Evolutionary conservation across 768 basidiomycete species (phyloP).

Genomic region (Xerocomellus intermedius): DNA sequence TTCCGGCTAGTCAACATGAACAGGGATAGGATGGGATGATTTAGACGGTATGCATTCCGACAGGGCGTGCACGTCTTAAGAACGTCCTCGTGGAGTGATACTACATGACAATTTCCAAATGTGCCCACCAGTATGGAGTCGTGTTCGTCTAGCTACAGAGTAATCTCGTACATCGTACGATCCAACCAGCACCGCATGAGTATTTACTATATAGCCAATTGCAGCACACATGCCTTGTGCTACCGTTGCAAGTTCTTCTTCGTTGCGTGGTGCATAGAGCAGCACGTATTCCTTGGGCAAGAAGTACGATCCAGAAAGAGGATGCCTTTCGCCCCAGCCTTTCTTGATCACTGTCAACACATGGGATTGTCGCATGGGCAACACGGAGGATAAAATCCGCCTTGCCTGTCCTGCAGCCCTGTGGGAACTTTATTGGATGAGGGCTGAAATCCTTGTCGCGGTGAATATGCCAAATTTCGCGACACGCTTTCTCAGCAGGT

Average conservation of each 20-base stretch:
- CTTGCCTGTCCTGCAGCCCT: background rate
- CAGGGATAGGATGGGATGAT: background rate
- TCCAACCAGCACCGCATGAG: background rate
- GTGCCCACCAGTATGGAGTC: background rate
- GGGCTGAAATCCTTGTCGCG: background rate
- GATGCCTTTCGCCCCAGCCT: conserved; percentile 5
- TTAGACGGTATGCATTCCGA: background rate
- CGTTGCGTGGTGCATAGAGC: conserved; percentile 3
- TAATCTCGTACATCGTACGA: background rate
- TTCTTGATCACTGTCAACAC: conserved; percentile 4
- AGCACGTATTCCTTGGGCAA: background rate
- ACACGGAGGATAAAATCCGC: too few relatives aligned
- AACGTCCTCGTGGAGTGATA: background rate
- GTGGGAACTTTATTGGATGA: background rate
- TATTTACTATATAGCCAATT: background rate
- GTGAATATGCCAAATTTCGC: conserved; percentile 2
- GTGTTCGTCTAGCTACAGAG: background rate
- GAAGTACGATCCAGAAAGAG: background rate
- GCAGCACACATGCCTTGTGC: conserved; percentile 1
- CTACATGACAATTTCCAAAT: background rate
- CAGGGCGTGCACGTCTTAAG: background rate
- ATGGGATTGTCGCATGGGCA: background rate
- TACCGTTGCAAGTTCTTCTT: conserved; percentile 1
- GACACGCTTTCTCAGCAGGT: background rate
- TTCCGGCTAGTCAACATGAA: background rate